phyloP scores from a whole-genome alignment of 768 basidiomycete genomes.

The Daedaleopsis sinensis region DNA sequence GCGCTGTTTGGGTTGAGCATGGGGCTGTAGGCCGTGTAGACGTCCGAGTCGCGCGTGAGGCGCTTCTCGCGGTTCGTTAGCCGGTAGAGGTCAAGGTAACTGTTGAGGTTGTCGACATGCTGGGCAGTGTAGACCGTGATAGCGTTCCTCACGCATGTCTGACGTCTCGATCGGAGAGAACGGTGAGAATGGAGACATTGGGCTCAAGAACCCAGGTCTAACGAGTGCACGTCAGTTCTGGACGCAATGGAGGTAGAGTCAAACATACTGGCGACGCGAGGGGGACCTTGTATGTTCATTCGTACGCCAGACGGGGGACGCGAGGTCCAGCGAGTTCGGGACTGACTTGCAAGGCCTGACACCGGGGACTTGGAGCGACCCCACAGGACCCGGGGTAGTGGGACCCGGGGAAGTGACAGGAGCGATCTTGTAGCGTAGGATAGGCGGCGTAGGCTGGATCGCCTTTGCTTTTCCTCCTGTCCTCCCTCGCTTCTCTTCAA shows the following conservation, averaged over 20 bases:
- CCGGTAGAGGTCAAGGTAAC: constrained; percentile 32
- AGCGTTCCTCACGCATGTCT: constrained; percentile 13
- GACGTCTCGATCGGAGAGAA: constrained; percentile 16
- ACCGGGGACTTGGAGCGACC: background rate
- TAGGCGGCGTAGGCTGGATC: constrained; percentile 5
- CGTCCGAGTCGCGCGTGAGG: constrained; percentile 5
- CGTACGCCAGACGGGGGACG: constrained; percentile 2
- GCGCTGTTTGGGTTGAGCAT: background rate
- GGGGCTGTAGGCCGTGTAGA: constrained; percentile 9
- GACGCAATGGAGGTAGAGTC: too few relatives aligned
- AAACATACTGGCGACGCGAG: constrained; percentile 15
- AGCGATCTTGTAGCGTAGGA: constrained; percentile 12
- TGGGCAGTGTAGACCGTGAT: constrained; percentile 23
- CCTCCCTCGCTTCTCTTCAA: background rate
- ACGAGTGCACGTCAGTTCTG: background rate
- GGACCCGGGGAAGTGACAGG: background rate
- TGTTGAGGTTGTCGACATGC: constrained; percentile 19
- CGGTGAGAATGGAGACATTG: constrained; percentile 7
- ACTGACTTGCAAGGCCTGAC: constrained; percentile 4
- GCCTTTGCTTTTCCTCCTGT: background rate
- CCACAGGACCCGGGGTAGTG: background rate
- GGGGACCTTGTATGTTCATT: constrained; percentile 7
- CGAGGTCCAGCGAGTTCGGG: constrained; percentile 8
- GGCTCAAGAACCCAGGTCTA: constrained; percentile 16
- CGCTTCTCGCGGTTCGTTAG: constrained; percentile 10